A percentile compares a stretch with the other conserved stretches of the same genome.
phyloP scores from a whole-genome alignment of 2,329 filamentous ascomycete genomes.

The Diaporthe capsici region DNA sequence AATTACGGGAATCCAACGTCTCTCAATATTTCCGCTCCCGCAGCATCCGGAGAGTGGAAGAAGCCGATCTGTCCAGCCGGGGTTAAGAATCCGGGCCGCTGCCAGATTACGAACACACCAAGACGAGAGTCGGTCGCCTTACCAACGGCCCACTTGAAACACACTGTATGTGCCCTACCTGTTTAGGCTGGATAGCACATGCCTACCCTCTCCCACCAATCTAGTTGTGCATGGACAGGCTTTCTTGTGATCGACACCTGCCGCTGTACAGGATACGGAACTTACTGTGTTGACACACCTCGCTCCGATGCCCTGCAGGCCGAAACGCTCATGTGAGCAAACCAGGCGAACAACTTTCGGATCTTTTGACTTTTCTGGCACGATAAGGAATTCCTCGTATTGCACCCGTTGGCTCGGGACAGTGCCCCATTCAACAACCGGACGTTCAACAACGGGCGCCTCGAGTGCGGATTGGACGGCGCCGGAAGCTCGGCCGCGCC shows the following conservation, averaged over 20 bases:
- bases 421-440: conserved; percentile 14
- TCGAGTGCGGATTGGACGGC: conserved; percentile 13
- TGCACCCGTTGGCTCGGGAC: conserved; percentile 27
- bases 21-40: conserved; percentile 32
- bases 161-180: background rate
- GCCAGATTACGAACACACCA: conserved; percentile 29
- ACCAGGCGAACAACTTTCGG: background rate
- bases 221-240: background rate
- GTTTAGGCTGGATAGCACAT: conserved; percentile 7
- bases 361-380: conserved; percentile 2
- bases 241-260: conserved; percentile 1
- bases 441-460: conserved; percentile 18
- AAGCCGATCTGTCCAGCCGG: background rate
- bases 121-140: conserved; percentile 10
- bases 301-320: conserved; percentile 24
- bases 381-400: conserved; percentile 37
- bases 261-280: background rate
- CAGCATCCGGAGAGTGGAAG: background rate
- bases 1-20: conserved; percentile 28
- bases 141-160: conserved; percentile 17
- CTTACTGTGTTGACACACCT: background rate
- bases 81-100: background rate
- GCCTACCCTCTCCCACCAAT: background rate
- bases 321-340: conserved; percentile 24
- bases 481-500: conserved; percentile 20